phyloP scores from a whole-genome alignment of 805 yeast species.

The Cyberlindnera samutprakarnensis region DNA sequence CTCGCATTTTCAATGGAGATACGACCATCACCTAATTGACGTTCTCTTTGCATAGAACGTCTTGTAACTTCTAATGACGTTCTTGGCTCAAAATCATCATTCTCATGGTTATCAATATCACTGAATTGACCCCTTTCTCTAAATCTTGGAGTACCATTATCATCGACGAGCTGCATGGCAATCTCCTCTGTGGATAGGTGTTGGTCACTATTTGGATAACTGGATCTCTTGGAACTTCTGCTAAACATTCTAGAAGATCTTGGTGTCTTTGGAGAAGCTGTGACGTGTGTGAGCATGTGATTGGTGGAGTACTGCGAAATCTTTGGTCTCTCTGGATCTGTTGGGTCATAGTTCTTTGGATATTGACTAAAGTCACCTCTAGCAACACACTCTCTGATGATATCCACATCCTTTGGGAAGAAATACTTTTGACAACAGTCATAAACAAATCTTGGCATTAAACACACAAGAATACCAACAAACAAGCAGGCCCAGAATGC shows the following conservation, averaged over 20 bases:
- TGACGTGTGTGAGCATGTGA: slow-evolving; percentile 24
- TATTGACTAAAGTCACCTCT: slow-evolving; percentile 62
- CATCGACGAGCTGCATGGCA: slow-evolving; percentile 23
- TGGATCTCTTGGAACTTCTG: slow-evolving; percentile 23
- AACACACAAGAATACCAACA: slow-evolving; percentile 55
- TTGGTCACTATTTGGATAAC: slow-evolving; percentile 19
- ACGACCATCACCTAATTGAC: slow-evolving; percentile 30
- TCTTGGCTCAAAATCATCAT: slow-evolving; percentile 18
- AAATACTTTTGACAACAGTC: slow-evolving; percentile 47
- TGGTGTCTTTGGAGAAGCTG: slow-evolving; percentile 12
- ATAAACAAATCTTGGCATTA: slow-evolving; percentile 59
- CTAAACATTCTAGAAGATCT: slow-evolving; percentile 34
- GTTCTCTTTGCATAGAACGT: slow-evolving; percentile 27
- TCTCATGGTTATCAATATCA: slow-evolving; percentile 1
- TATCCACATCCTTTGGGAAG: slow-evolving; percentile 62
- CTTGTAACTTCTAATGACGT: slow-evolving; percentile 33
- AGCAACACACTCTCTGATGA: slow-evolving; percentile 61
- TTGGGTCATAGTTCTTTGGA: slow-evolving; percentile 69
- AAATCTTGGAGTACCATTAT: slow-evolving; percentile 24
- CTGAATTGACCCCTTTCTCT: slow-evolving; percentile 1
- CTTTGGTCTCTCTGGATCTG: slow-evolving; percentile 60
- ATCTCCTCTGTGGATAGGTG: slow-evolving; percentile 33
- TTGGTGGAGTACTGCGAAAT: slow-evolving; percentile 38
- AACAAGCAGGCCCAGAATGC: slow-evolving; percentile 62
- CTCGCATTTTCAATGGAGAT: slow-evolving; percentile 33